A percentile compares a stretch with the other conserved stretches of the same genome.
Evolutionary conservation across 2,329 filamentous ascomycete genomes (phyloP).

Genomic region (Trichoderma sp.): DNA sequence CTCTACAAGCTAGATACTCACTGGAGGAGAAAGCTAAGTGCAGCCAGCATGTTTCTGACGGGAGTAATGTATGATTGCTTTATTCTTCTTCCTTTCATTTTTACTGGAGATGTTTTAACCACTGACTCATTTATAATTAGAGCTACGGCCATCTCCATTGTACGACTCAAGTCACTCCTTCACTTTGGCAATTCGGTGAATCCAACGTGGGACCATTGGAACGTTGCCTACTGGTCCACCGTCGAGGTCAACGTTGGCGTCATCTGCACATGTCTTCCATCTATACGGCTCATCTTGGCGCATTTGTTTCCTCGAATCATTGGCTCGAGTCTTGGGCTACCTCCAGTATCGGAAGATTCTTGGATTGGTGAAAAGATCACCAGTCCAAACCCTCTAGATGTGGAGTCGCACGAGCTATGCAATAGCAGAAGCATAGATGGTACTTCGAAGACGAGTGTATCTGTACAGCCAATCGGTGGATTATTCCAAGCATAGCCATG

Average conservation of each 20-base stretch:
- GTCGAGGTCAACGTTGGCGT: constrained; percentile 44
- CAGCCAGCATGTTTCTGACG: constrained; percentile 50
- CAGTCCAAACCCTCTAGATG: constrained; percentile 7
- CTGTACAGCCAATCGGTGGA: neutral
- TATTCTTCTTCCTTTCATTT: no score
- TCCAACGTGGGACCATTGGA: constrained; percentile 39
- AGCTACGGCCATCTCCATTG: constrained; percentile 40
- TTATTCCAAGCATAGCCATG: neutral
- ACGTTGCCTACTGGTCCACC: constrained; percentile 41
- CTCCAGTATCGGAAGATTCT: neutral
- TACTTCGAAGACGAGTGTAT: constrained; percentile 10
- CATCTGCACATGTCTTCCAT: constrained; percentile 44
- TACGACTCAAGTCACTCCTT: constrained; percentile 38
- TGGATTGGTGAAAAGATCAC: constrained; percentile 9
- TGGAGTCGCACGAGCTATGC: constrained; percentile 21
- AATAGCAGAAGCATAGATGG: neutral
- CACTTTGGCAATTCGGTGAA: constrained; percentile 38
- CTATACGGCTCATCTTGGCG: constrained; percentile 39
- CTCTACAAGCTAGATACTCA: constrained; percentile 43
- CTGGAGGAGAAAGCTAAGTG: constrained; percentile 49
- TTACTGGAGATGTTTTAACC: no score
- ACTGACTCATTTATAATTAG: constrained; percentile 29
- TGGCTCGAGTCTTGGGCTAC: constrained; percentile 4
- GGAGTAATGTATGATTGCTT: constrained; percentile 43
- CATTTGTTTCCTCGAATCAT: constrained; percentile 33